phyloP scores from a whole-genome alignment of 2,329 filamentous ascomycete species.

The Penicillium sp. region DNA sequence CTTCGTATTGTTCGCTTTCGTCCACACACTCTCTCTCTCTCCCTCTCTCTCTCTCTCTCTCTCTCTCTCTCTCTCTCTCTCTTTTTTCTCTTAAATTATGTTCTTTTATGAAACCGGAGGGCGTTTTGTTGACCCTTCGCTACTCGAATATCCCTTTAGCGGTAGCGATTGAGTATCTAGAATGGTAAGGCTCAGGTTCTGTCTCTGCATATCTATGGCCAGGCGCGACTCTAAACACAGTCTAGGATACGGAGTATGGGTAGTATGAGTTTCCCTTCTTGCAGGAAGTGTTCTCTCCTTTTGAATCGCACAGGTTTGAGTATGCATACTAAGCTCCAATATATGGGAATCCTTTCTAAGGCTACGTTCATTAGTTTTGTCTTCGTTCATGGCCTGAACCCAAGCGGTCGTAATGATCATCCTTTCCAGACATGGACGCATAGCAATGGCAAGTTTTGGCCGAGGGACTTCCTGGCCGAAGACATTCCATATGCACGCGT shows the following conservation, averaged over 20 bases:
- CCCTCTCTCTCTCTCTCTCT: not conserved
- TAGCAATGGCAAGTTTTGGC: constrained; percentile 22
- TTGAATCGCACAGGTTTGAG: constrained; percentile 28
- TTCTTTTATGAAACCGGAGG: not conserved
- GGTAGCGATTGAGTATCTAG: not conserved
- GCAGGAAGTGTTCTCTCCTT: constrained; percentile 28
- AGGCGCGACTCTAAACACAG: not conserved
- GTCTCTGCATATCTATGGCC: not conserved
- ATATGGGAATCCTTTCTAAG: not conserved
- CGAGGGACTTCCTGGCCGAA: constrained; percentile 18
- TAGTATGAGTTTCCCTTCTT: constrained; percentile 32
- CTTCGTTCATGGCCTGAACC: constrained; percentile 34
- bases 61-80: not conserved
- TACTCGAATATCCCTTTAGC: not conserved
- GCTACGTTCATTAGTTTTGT: constrained; percentile 20
- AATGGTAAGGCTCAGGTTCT: not conserved
- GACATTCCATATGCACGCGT: constrained; percentile 31
- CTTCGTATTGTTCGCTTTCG: not conserved
- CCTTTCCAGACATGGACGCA: constrained; percentile 35
- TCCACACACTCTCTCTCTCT: not conserved
- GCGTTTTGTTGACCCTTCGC: not conserved
- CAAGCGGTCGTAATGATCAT: constrained; percentile 30
- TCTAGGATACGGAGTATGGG: constrained; percentile 14
- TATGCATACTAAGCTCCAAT: constrained; percentile 5
- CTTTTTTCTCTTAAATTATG: not conserved